Conservation (phyloP, 768 basidiomycete genomes). For the Serpula lacrymans region DNA sequence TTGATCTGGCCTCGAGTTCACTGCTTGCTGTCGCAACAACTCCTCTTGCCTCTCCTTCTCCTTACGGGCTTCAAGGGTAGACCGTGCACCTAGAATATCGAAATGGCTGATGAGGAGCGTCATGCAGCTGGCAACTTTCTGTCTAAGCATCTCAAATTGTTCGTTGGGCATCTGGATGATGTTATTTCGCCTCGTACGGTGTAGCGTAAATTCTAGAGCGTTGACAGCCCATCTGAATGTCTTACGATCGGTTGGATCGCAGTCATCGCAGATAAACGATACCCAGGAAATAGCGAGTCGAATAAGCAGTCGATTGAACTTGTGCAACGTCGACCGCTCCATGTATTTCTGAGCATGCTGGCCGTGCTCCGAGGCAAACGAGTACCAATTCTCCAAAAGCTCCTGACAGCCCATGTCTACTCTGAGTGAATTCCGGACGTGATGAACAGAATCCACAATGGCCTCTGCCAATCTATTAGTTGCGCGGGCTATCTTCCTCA, state of each 20-base stretch:
- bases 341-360: constrained; percentile 86
- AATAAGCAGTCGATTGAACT: constrained; percentile 82
- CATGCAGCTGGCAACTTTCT: constrained; percentile 95
- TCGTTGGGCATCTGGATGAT: constrained; percentile 85
- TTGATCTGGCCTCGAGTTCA: constrained; percentile 40
- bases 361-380: constrained; percentile 95
- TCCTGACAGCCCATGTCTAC: constrained; percentile 72
- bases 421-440: constrained; percentile 69
- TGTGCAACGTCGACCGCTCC: constrained; percentile 64
- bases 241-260: constrained; percentile 90
- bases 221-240: constrained; percentile 99
- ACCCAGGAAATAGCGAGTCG: constrained; percentile 96
- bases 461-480: constrained; percentile 89
- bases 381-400: constrained; percentile 88
- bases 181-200: constrained; percentile 82
- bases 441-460: constrained; percentile 88
- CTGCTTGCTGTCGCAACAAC: constrained; percentile 50
- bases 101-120: constrained; percentile 96
- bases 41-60: constrained; percentile 86
- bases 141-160: constrained; percentile 87
- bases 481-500: constrained; percentile 87
- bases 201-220: constrained; percentile 88
- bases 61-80: constrained; percentile 80
- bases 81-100: constrained; percentile 94
- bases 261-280: constrained; percentile 97